Percentiles rank a stretch among this genome's conserved stretches.
Evolutionary conservation across 2,329 filamentous ascomycete species (phyloP).

Genomic region (Nemania sp.): DNA sequence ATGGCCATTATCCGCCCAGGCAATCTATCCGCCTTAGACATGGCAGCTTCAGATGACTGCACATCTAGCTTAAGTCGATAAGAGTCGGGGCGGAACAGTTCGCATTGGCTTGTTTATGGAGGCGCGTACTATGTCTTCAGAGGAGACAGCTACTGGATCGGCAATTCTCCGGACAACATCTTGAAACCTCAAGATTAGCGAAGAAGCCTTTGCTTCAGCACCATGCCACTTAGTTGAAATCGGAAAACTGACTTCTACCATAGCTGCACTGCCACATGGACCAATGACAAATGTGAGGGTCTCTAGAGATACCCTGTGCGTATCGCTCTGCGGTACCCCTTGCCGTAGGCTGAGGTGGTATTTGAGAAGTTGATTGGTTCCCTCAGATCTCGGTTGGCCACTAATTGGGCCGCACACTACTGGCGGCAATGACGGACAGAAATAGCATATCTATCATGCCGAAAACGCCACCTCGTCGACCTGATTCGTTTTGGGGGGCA

Average conservation of each 20-base stretch:
- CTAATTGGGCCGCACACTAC: neutral
- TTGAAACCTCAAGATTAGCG: neutral
- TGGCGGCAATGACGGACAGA: slow-evolving; percentile 25
- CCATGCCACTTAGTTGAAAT: slow-evolving; percentile 20
- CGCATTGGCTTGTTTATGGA: neutral
- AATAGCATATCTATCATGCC: slow-evolving; percentile 32
- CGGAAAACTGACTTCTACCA: slow-evolving; percentile 1
- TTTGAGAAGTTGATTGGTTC: slow-evolving; percentile 31
- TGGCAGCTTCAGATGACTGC: neutral
- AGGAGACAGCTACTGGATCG: neutral
- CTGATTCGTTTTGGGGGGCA: slow-evolving; percentile 6
- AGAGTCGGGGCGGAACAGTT: slow-evolving; percentile 1
- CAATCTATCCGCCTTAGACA: neutral
- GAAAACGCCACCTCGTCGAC: neutral
- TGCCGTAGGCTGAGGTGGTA: slow-evolving; percentile 24
- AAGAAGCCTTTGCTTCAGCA: neutral
- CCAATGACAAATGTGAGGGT: slow-evolving; percentile 31
- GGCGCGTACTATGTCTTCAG: slow-evolving; percentile 1
- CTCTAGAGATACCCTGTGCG: slow-evolving; percentile 15
- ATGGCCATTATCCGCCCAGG: neutral
- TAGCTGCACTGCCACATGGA: slow-evolving; percentile 14
- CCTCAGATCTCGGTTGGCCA: slow-evolving; percentile 26
- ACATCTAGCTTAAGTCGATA: neutral
- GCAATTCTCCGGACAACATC: neutral
- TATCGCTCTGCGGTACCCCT: slow-evolving; percentile 24